Evolutionary conservation across 139 green algal genomes (phyloP).

Genomic region (Coccomyxa sp.): DNA sequence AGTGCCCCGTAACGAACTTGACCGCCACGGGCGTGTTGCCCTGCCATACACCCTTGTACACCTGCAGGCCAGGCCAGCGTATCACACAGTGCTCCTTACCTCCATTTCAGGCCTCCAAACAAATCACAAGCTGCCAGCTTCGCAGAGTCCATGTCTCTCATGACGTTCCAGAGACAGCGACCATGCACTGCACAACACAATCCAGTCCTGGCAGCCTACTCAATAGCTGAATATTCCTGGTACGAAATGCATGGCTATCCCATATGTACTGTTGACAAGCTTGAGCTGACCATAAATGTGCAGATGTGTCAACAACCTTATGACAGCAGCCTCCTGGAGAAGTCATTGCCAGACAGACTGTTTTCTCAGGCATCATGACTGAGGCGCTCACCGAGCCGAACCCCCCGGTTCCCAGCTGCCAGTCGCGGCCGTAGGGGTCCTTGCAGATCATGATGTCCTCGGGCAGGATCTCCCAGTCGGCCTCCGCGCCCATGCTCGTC

Average conservation of each 20-base stretch:
- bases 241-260: too few relatives aligned
- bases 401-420: conserved; percentile 36
- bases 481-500: background rate
- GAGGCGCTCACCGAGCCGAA: conserved; percentile 31
- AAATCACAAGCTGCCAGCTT: too few relatives aligned
- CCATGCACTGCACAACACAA: too few relatives aligned
- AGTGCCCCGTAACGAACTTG: conserved; percentile 9
- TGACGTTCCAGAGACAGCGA: too few relatives aligned
- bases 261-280: background rate
- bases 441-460: conserved; percentile 36
- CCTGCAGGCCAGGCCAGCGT: conserved; percentile 9
- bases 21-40: conserved; percentile 4
- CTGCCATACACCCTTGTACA: conserved; percentile 6
- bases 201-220: too few relatives aligned
- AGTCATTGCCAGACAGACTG: too few relatives aligned
- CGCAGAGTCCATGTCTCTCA: too few relatives aligned
- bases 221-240: too few relatives aligned
- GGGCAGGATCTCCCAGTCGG: conserved; percentile 14
- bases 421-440: conserved; percentile 22
- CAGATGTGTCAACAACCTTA: background rate
- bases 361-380: too few relatives aligned
- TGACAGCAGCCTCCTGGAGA: background rate
- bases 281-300: background rate
- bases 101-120: too few relatives aligned
- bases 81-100: too few relatives aligned